Percentiles rank a stretch among this genome's conserved stretches.
These are phyloP conservation scores for Sapria himalayana DNA, from an alignment of 345 rosid genomes.

Conservation along the genomic window DNA sequence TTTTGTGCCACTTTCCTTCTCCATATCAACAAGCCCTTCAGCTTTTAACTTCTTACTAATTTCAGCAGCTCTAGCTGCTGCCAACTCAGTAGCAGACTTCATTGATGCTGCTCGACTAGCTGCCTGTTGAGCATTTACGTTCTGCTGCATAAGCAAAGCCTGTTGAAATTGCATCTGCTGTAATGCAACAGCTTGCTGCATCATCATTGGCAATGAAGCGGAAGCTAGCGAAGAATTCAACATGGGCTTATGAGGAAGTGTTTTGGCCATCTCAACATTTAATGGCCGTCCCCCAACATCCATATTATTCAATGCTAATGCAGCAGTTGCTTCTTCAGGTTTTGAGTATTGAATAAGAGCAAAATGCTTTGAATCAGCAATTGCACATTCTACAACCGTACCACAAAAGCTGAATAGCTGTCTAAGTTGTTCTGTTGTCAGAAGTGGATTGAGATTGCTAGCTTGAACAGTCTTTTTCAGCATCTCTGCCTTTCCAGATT, in stretches of 20 bases:
- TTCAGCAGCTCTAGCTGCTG: constrained; percentile 96
- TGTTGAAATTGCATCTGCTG: constrained; percentile 98
- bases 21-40: constrained; percentile 52
- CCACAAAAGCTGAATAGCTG: constrained; percentile 90
- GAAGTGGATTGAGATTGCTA: constrained; percentile 87
- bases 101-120: constrained; percentile 83
- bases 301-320: constrained; percentile 74
- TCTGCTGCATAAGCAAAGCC: constrained; percentile 92
- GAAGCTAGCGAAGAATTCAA: constrained; percentile 29
- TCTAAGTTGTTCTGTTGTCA: constrained; percentile 76
- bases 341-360: constrained; percentile 79
- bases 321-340: constrained; percentile 83
- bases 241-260: constrained; percentile 58
- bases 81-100: constrained; percentile 97
- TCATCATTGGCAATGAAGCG: constrained; percentile 84
- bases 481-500: constrained; percentile 31
- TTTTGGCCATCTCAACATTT: constrained; percentile 91
- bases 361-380: constrained; percentile 77
- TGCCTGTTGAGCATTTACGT: constrained; percentile 89
- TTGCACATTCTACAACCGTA: constrained; percentile 54
- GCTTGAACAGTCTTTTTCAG: constrained; percentile 80
- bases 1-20: constrained; percentile 29
- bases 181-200: constrained; percentile 99
- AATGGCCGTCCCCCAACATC: constrained; percentile 84
- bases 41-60: constrained; percentile 74